Percentiles rank a stretch among this genome's conserved stretches.
phyloP scores from a whole-genome alignment of 805 yeast genomes.

The Candida peoriensis region DNA sequence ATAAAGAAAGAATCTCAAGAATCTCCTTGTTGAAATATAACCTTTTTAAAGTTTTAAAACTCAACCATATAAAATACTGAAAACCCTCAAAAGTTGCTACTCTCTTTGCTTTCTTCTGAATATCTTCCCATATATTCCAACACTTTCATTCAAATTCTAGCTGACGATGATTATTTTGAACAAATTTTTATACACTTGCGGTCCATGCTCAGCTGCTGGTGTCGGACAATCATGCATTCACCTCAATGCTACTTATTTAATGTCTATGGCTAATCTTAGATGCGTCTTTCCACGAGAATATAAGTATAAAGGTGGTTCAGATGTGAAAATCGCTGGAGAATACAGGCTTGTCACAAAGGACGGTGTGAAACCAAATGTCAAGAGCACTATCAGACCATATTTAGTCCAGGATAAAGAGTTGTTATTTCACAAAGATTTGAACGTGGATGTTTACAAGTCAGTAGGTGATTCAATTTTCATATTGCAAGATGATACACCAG shows the following conservation, averaged over 20 bases:
- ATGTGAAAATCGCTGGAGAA: too few species aligned
- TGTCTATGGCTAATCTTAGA: too few species aligned
- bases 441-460: conserved; percentile 5
- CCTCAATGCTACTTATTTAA: too few species aligned
- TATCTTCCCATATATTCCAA: background rate
- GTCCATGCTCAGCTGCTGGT: conserved; percentile 1
- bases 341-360: too few species aligned
- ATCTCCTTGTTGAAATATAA: too few species aligned
- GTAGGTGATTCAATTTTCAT: conserved; percentile 10
- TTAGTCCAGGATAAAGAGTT: conserved; percentile 10
- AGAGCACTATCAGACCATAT: conserved; percentile 3
- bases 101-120: too few species aligned
- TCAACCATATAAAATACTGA: too few species aligned
- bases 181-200: conserved; percentile 8
- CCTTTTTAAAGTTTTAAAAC: too few species aligned
- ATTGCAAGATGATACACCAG: conserved; percentile 5
- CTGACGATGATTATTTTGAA: conserved; percentile 9
- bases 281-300: too few species aligned
- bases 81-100: too few species aligned
- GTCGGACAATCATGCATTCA: conserved; percentile 7
- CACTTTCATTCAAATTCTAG: background rate
- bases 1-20: too few species aligned
- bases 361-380: conserved; percentile 2
- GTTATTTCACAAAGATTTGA: conserved; percentile 8
- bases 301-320: too few species aligned